Conservation (phyloP, 345 rosid species). For the Eucalyptus caleyi region DNA sequence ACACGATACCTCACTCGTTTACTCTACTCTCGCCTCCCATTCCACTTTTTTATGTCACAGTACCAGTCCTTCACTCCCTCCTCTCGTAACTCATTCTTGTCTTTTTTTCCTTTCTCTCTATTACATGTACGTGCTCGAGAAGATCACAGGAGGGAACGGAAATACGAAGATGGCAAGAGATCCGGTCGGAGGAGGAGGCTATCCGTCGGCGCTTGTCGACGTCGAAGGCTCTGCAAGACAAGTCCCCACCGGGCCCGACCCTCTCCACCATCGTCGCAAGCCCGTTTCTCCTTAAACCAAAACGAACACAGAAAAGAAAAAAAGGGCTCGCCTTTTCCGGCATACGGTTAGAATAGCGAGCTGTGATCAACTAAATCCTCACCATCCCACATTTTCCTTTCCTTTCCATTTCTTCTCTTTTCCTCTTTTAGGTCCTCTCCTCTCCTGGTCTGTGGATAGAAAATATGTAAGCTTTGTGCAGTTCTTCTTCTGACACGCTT, state of each 20-base stretch:
- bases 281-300: slow-evolving; percentile 2
- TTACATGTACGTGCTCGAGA: neutral
- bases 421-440: neutral
- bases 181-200: neutral
- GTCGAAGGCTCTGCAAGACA: slow-evolving; percentile 24
- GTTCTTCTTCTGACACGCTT: neutral
- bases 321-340: neutral
- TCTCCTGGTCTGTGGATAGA: neutral
- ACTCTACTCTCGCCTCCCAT: neutral
- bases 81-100: neutral
- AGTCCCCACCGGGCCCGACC: slow-evolving; percentile 61
- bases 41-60: neutral
- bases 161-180: neutral
- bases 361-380: neutral
- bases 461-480: neutral
- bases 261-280: slow-evolving; percentile 41
- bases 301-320: neutral
- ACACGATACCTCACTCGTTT: neutral
- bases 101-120: neutral
- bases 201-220: neutral
- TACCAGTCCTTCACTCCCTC: neutral
- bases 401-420: neutral
- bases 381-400: neutral
- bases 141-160: neutral
- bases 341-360: neutral